Base-by-base conservation (phyloP, 2,329 filamentous ascomycete genomes). In the Exophiala calicioides region DNA sequence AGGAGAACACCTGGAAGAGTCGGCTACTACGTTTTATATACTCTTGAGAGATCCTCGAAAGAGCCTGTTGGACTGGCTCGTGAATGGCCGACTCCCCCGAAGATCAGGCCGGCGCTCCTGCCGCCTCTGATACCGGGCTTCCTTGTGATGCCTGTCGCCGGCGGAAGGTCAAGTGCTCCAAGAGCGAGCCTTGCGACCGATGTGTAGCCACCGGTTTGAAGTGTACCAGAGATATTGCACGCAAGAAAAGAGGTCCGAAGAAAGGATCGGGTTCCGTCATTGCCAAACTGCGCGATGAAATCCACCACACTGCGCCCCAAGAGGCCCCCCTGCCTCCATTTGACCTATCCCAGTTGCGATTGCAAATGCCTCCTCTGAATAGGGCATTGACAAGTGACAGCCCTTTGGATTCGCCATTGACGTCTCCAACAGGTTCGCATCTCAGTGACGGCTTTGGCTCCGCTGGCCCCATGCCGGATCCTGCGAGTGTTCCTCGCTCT, bases 181-280 rank as follows among this genome's bases (percentile, higher is more conserved):
- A 56, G 37, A 39, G 44, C 7, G 56, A 53, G 36, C 40, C 54
- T 15, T 58, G 56, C 49, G 54, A 58, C 13, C 40, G 56, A 41
- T 58, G 56, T 45, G 33, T 58, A 12, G 46, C 52, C 27, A 42
- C 56, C 18, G 47, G 51, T 2, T 21, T 59, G 29, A 50, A 38
- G 31, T 59, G 56, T 35, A 58, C 56, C 42, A 50, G 57, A 24
- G 55, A 58, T 13, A 57, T 58, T 46, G 49, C 45, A 16, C 50
- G 57, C 27, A 58, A 58, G 47, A 59, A 58, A 41, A 47, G 56
- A 47, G 56, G 57, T 18, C 57, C 57, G 13, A 59, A 59, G 48
- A 59, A 58, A 36, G 57, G 57, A 21, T 58, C 57, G 31, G 57
- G 57, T n/a, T 58, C 56, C 5, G 56, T 59, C 19, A 58, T 59